Base-by-base conservation (phyloP, 192 early-diverging fungal species). In the Podila verticillata region DNA sequence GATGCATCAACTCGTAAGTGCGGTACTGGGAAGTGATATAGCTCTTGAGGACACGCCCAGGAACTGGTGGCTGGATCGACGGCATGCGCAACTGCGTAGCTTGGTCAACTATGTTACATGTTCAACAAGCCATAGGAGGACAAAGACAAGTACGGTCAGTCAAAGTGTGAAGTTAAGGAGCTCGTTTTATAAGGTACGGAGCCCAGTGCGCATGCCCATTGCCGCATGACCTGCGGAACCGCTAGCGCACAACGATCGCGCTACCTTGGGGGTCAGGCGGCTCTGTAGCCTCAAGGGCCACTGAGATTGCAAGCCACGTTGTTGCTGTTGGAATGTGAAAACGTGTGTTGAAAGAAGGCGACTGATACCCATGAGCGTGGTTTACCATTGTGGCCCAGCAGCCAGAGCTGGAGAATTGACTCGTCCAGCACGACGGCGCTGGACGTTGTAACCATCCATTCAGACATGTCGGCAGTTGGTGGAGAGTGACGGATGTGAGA, bases 1-100 rank as follows among this genome's bases (percentile, higher is more conserved):
- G 82, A 30, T 83, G 73, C 68, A 83, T 74, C 68, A 83, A 63
- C 28, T 83, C 82, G 32, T 74, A 83, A 24, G 73, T 75, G 28
- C 82, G 65, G 61, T 70, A 83, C 47, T 83, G 82, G 7, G 72
- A 75, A 0, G 73, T 70, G 70, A 83, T 72, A 36, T 83, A 75
- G 57, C 65, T 73, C 35, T 72, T 74, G 51, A 83, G 68, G 34
- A 83, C 82, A 54, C 74, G 73, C 48, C 63, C 39, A 19, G 82
- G 56, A 17, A 72, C 82, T 3, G 73, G 74, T 10, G 70, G 70
- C 58, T 74, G 73, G 56, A 77, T 78, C 3, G 64, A 58, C 1
- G 64, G 65, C 69, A 75, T 65, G 28, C 82, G 82, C 36, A 63
- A 22, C 47, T 57, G 57, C 12, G 74, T 72, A 20, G 74, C 74